Percentiles rank a stretch among this genome's conserved stretches.
These are phyloP conservation scores for Nepenthes mirabilis DNA, from an alignment of 148 eudicot genomes.

Conservation along the genomic window DNA sequence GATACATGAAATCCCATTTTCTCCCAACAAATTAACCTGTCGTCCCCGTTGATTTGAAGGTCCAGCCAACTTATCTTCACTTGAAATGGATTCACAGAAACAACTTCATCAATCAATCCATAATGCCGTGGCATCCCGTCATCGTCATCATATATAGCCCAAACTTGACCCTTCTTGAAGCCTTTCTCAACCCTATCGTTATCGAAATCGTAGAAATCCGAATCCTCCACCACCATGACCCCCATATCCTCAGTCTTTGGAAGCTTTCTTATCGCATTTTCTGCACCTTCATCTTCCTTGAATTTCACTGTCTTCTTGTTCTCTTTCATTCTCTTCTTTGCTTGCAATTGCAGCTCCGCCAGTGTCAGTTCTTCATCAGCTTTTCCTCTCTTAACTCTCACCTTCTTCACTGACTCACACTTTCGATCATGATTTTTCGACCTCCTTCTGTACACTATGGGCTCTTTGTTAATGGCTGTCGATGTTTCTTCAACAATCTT, in stretches of 20 bases:
- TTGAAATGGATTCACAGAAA: conserved; percentile 57
- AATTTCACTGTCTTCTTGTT: conserved; percentile 10
- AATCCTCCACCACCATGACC: conserved; percentile 67
- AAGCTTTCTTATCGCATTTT: conserved; percentile 14
- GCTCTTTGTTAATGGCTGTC: neutral
- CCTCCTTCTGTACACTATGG: conserved; percentile 1
- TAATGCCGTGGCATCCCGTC: conserved; percentile 97
- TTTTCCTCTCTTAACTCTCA: conserved; percentile 4
- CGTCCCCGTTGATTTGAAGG: conserved; percentile 36
- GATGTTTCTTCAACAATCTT: conserved; percentile 7
- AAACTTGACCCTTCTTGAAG: conserved; percentile 77
- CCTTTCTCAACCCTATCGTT: conserved; percentile 62
- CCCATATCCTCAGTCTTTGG: conserved; percentile 30
- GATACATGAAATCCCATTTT: conserved; percentile 41
- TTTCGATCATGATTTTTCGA: too few relatives aligned
- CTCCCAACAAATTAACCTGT: conserved; percentile 28
- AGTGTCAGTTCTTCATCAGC: conserved; percentile 40
- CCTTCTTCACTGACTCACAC: conserved; percentile 4
- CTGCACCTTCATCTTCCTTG: conserved; percentile 14
- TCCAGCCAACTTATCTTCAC: conserved; percentile 65
- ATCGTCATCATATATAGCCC: conserved; percentile 83
- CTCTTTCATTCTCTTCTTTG: conserved; percentile 25
- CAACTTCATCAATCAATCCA: conserved; percentile 62
- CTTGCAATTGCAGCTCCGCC: conserved; percentile 45
- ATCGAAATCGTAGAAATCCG: conserved; percentile 82